Conservation (phyloP, 2,329 filamentous ascomycete species). For the Atkinsonella hypoxylon region DNA sequence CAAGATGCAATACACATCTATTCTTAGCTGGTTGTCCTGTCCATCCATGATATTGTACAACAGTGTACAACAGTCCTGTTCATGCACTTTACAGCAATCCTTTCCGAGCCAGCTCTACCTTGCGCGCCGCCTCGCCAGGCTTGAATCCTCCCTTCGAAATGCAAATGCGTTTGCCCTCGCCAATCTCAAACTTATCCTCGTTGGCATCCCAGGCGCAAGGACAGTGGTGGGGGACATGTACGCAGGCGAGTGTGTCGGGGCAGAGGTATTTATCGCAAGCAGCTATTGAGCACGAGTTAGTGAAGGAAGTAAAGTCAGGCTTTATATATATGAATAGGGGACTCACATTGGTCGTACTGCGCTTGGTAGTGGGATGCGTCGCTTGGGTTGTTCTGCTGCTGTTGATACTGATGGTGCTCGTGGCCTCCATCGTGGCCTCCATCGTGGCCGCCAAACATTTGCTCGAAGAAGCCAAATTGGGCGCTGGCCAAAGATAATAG, state of each 20-base stretch:
- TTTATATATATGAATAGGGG: neutral
- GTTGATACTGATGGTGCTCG: conserved; percentile 36
- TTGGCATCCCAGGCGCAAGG: conserved; percentile 71
- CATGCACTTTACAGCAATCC: conserved; percentile 40
- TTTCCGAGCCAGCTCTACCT: conserved; percentile 71
- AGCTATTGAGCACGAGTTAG: conserved; percentile 33
- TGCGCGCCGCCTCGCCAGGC: conserved; percentile 57
- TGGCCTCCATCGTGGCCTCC: conserved; percentile 29
- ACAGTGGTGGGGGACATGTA: conserved; percentile 94
- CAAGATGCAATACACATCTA: neutral
- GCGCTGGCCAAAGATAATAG: conserved; percentile 52
- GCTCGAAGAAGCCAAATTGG: conserved; percentile 93
- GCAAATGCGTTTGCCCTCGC: conserved; percentile 62
- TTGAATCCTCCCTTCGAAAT: conserved; percentile 65
- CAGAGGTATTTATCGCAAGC: conserved; percentile 89
- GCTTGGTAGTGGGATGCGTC: conserved; percentile 71
- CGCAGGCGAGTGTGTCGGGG: conserved; percentile 85
- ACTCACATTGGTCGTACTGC: conserved; percentile 54
- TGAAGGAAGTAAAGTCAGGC: neutral
- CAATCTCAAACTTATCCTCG: conserved; percentile 67
- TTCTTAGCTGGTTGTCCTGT: neutral
- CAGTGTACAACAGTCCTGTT: neutral
- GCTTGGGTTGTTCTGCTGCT: conserved; percentile 64
- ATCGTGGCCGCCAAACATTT: conserved; percentile 68
- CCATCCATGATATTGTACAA: neutral